Conservation (phyloP, 1,284 basidiomycete genomes). For the Heterobasidion annosum region DNA sequence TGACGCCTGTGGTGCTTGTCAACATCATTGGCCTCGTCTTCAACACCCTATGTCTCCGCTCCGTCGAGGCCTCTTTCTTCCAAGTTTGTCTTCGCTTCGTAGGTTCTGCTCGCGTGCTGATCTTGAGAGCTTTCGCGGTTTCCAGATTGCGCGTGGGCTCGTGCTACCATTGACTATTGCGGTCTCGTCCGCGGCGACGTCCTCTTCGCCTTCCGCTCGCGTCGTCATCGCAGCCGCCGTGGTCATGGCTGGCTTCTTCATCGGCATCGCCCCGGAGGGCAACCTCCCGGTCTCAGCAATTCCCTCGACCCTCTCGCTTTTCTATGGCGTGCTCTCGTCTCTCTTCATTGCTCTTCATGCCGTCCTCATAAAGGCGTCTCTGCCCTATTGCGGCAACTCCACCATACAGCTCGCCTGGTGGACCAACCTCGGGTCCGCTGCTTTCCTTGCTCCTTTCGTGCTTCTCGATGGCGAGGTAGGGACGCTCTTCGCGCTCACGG, state of each 20-base stretch:
- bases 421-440: conserved; percentile 61
- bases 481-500: conserved; percentile 28
- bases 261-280: conserved; percentile 45
- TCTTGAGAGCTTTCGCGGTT: neutral
- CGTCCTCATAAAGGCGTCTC: conserved; percentile 62
- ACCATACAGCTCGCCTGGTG: conserved; percentile 69
- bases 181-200: conserved; percentile 45
- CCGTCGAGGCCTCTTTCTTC: conserved; percentile 72
- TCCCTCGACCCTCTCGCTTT: conserved; percentile 46
- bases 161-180: conserved; percentile 69
- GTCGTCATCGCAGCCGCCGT: conserved; percentile 44
- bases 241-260: conserved; percentile 56
- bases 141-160: conserved; percentile 68
- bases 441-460: conserved; percentile 55
- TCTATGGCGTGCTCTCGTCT: conserved; percentile 63
- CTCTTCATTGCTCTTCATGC: conserved; percentile 68
- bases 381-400: conserved; percentile 57
- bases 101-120: neutral
- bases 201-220: conserved; percentile 33
- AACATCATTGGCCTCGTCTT: conserved; percentile 69
- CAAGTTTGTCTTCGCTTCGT: conserved; percentile 31
- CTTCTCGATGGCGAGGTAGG: conserved; percentile 44
- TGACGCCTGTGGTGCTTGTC: conserved; percentile 53
- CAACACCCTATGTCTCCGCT: conserved; percentile 68
- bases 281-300: conserved; percentile 14